phyloP scores from a whole-genome alignment of 192 early-diverging fungal species.

The Coemansia sp. region DNA sequence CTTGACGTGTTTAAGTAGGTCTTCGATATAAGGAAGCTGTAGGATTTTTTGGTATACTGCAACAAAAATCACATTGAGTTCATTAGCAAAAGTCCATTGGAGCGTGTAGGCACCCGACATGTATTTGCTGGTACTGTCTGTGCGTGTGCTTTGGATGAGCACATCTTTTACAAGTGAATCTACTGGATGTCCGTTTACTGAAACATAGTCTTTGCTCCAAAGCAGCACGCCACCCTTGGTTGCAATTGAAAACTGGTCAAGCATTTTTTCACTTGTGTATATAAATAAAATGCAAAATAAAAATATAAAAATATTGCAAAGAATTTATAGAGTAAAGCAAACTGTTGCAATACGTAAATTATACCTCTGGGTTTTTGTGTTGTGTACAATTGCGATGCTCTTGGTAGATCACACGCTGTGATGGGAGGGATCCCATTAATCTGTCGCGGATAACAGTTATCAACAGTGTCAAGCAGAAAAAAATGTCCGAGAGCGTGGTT shows the following conservation, averaged over 20 bases:
- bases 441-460: no score
- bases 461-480: no score
- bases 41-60: constrained; percentile 86
- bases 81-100: constrained; percentile 80
- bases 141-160: constrained; percentile 68
- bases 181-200: constrained; percentile 58
- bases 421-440: no score
- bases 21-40: constrained; percentile 79
- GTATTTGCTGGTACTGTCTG: constrained; percentile 57
- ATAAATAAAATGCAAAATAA: background rate
- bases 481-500: no score
- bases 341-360: background rate
- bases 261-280: constrained; percentile 53
- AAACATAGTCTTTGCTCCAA: constrained; percentile 71
- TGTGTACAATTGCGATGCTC: no score
- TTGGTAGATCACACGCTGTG: no score
- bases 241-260: constrained; percentile 78
- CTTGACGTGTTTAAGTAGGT: constrained; percentile 68
- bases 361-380: no score
- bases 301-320: background rate
- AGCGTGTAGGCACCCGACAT: constrained; percentile 60
- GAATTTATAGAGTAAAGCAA: background rate
- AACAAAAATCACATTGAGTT: constrained; percentile 77
- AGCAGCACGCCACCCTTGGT: constrained; percentile 87
- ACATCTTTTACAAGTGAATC: constrained; percentile 72